Evolutionary conservation across 345 rosid species (phyloP).

Genomic region (Anastatica hierochuntica): DNA sequence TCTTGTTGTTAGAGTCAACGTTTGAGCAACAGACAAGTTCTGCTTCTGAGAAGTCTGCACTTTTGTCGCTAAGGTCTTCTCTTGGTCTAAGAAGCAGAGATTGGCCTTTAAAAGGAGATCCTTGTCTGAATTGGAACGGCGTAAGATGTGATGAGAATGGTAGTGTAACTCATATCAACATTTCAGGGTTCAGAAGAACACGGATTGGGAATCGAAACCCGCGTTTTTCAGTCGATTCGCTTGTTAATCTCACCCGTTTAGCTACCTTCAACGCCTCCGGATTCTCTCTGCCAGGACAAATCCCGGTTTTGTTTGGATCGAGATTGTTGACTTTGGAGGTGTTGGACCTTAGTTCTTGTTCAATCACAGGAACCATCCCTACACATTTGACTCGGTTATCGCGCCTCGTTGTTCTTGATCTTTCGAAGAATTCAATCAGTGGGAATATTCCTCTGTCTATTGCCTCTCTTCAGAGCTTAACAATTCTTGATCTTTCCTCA

Average conservation of each 20-base stretch:
- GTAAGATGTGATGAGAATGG: conserved; percentile 48
- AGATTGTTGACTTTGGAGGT: conserved; percentile 46
- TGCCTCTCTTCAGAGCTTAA: conserved; percentile 40
- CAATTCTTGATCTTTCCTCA: conserved; percentile 64
- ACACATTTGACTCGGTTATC: conserved; percentile 39
- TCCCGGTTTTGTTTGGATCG: conserved; percentile 69
- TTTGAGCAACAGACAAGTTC: conserved; percentile 52
- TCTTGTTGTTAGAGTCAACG: conserved; percentile 48
- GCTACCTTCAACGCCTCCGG: conserved; percentile 67
- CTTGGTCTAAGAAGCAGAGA: conserved; percentile 71
- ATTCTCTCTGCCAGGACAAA: conserved; percentile 72
- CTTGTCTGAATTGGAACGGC: conserved; percentile 73
- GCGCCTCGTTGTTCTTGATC: conserved; percentile 56
- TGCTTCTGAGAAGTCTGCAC: conserved; percentile 42
- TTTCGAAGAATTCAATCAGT: conserved; percentile 44
- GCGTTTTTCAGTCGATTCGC: conserved; percentile 58
- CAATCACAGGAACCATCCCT: conserved; percentile 56
- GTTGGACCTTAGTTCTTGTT: conserved; percentile 84
- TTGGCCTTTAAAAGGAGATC: conserved; percentile 80
- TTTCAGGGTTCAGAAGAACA: conserved; percentile 85
- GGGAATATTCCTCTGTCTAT: conserved; percentile 59
- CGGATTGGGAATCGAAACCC: conserved; percentile 67
- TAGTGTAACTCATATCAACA: conserved; percentile 53
- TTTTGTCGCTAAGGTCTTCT: conserved; percentile 69
- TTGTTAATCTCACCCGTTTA: conserved; percentile 57